phyloP scores from a whole-genome alignment of 2,329 filamentous ascomycete species.

The Aspergillaceae sp. region DNA sequence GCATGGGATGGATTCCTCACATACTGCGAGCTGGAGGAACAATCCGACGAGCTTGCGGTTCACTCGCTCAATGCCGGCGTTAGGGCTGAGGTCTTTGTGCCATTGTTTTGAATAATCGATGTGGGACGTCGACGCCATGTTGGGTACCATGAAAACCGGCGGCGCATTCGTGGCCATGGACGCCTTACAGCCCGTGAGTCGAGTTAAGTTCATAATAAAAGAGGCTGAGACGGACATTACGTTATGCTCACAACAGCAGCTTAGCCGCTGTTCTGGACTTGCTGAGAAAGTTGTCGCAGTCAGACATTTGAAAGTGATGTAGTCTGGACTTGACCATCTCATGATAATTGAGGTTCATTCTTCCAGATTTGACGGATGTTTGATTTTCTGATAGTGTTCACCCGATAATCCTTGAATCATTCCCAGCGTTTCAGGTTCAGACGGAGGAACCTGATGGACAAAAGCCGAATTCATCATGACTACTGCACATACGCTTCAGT shows the following conservation, averaged over 20 bases:
- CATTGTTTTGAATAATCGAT: background rate
- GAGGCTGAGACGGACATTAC: background rate
- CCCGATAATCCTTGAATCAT: no score
- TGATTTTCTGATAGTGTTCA: no score
- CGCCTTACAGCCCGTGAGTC: background rate
- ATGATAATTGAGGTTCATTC: no score
- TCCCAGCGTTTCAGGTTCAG: no score
- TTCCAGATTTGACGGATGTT: no score
- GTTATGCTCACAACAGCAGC: slow-evolving; percentile 5
- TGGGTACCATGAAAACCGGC: slow-evolving; percentile 1
- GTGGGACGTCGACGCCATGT: background rate
- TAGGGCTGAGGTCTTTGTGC: slow-evolving; percentile 8
- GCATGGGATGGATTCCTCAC: background rate
- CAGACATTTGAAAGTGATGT: background rate
- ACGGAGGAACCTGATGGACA: no score
- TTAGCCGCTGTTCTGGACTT: slow-evolving; percentile 11
- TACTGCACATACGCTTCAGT: background rate
- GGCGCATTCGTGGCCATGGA: slow-evolving; percentile 1
- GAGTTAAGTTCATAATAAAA: background rate
- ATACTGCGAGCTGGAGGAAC: slow-evolving; percentile 3
- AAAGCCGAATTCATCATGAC: background rate
- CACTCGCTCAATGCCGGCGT: slow-evolving; percentile 7
- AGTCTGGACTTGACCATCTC: no score
- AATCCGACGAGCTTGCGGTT: slow-evolving; percentile 6
- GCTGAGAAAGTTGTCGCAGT: slow-evolving; percentile 12